phyloP scores from a whole-genome alignment of 1,284 basidiomycete genomes.

The Sanghuangporus sanghuang region DNA sequence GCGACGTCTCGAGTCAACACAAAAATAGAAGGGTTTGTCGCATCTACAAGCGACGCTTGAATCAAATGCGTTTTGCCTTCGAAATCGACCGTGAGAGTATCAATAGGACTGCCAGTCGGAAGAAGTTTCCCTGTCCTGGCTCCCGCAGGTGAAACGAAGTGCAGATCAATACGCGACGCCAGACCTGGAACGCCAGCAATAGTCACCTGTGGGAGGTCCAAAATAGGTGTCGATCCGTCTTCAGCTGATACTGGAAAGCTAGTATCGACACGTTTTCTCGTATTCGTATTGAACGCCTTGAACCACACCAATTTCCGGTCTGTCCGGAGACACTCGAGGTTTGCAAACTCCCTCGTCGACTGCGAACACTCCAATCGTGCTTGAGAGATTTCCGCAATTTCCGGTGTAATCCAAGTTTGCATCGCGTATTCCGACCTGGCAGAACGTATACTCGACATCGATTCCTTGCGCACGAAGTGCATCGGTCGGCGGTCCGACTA shows the following conservation, averaged over 20 bases:
- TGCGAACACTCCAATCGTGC: conserved; percentile 64
- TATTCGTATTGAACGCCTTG: conserved; percentile 65
- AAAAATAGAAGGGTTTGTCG: conserved; percentile 71
- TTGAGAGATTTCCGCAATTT: conserved; percentile 67
- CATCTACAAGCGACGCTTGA: conserved; percentile 57
- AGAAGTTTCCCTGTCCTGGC: conserved; percentile 67
- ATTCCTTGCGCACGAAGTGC: conserved; percentile 36
- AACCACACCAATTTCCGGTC: conserved; percentile 27
- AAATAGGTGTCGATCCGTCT: conserved; percentile 29
- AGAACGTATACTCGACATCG: conserved; percentile 65
- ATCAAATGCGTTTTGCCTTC: conserved; percentile 23
- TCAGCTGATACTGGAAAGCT: conserved; percentile 48
- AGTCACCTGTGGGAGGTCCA: conserved; percentile 45
- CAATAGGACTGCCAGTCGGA: conserved; percentile 49
- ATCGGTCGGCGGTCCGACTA: conserved; percentile 49
- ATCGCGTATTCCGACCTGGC: conserved; percentile 52
- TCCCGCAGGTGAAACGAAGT: conserved; percentile 63
- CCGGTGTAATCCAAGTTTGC: conserved; percentile 55
- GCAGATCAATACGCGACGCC: conserved; percentile 59
- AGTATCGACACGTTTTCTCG: conserved; percentile 58
- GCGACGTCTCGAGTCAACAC: conserved; percentile 42
- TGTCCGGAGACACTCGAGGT: conserved; percentile 19
- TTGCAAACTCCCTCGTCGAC: conserved; percentile 53
- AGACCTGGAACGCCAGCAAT: conserved; percentile 65
- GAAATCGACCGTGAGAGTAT: conserved; percentile 30